Base-by-base conservation (phyloP, 73 alveolate genomes). In the Paramecium sonneborni region DNA sequence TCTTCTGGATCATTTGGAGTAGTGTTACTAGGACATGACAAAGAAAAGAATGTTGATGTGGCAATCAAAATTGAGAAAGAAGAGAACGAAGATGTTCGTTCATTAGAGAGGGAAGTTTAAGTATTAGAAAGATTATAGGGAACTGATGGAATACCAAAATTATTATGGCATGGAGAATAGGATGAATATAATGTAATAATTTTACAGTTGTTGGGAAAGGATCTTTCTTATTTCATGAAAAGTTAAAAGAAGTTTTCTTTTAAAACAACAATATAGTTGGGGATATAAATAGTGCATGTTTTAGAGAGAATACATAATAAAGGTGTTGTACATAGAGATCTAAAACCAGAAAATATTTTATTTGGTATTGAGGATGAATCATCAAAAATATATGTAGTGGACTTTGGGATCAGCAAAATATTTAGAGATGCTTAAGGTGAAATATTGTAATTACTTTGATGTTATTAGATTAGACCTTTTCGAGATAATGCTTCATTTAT, bases 1-100 rank as follows among this genome's bases (percentile, higher is more conserved):
- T 98, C 99, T 21, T 96, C 96, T 56, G 99, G 99, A 35, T 94
- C 99, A 18, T 97, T 94, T 94, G 99, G 99, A 35, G 97, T 95
- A 9, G 89, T 76, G 44, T 20, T 76, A 41, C 39, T 88, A 46
- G 93, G 93, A 28, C 48, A 55, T 38, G 93, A 88, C 69, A 88
- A 88, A 79, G 74, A 41, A 69, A 88, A 48, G 10, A 88, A 69
- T 26, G 84, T 37, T 9, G 44, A 38, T 23, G 93, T 88, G 46
- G 93, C 93, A 37, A 88, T 88, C 5, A 88, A 88, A 69, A 68
- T 88, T 38, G 93, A 88, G 56, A 88, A 88, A 57, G 93, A 88
- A 88, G 93, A 88, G 18, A 88, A 88, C 44, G 93, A 88, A 69
- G 93, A 88, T 39, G 86, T 88, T 35, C 72, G 90, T 39, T 41